A percentile compares a stretch with the other conserved stretches of the same genome.
phyloP scores from a whole-genome alignment of 805 yeast species.

The Yamadazyma laniorum region DNA sequence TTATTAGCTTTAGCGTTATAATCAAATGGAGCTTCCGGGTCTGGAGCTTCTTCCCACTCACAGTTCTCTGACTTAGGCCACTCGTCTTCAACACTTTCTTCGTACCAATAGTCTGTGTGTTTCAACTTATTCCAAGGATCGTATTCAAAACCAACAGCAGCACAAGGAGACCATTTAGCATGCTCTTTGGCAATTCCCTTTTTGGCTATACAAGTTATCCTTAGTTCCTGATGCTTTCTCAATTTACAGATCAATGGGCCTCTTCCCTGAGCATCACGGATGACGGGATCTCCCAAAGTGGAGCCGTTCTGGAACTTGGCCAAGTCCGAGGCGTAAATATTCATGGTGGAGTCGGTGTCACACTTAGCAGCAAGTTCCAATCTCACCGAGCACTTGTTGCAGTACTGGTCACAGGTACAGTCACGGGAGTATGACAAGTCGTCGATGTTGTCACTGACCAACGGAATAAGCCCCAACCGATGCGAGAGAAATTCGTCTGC shows the following conservation, averaged over 20 bases:
- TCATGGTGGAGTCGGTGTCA: conserved; percentile 82
- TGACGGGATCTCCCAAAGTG: conserved; percentile 80
- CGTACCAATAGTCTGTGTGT: conserved; percentile 97
- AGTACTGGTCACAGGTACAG: conserved; percentile 97
- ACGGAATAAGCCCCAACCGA: conserved; percentile 88
- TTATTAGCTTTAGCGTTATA: conserved; percentile 76
- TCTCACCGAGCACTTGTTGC: conserved; percentile 91
- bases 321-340: conserved; percentile 81
- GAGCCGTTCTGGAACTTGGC: conserved; percentile 46
- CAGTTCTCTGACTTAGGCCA: conserved; percentile 92
- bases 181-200: conserved; percentile 97
- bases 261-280: conserved; percentile 66
- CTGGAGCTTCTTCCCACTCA: conserved; percentile 95
- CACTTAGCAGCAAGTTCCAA: conserved; percentile 85
- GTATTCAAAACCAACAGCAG: conserved; percentile 94
- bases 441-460: conserved; percentile 81
- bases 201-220: conserved; percentile 89
- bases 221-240: conserved; percentile 87
- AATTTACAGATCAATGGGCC: conserved; percentile 93
- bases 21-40: conserved; percentile 82
- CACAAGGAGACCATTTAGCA: conserved; percentile 97
- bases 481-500: conserved; percentile 98
- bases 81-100: conserved; percentile 80
- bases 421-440: conserved; percentile 85
- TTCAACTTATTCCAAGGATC: conserved; percentile 98